Conservation (phyloP, 805 yeast genomes). For the Isabelozyma gotoi region DNA sequence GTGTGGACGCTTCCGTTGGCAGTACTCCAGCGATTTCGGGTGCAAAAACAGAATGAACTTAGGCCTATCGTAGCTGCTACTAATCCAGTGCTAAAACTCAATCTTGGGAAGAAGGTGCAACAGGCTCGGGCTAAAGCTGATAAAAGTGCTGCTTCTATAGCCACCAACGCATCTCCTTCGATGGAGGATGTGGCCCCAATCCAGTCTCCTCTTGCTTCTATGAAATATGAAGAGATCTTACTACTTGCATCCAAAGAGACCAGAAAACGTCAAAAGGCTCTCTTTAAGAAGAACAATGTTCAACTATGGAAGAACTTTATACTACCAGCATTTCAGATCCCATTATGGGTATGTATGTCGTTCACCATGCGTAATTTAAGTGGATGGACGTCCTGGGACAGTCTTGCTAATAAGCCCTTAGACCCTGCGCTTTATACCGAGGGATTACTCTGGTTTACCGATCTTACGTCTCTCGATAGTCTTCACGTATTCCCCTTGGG, state of each 20-base stretch:
- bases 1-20: conserved; percentile 77
- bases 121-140: conserved; percentile 24
- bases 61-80: conserved; percentile 73
- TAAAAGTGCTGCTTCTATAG: conserved; percentile 15
- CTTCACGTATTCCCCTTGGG: conserved; percentile 64
- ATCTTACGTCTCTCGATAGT: conserved; percentile 62
- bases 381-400: conserved; percentile 58
- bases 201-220: conserved; percentile 33
- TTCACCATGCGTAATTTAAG: conserved; percentile 72
- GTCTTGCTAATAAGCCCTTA: conserved; percentile 41
- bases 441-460: conserved; percentile 61
- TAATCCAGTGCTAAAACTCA: conserved; percentile 68
- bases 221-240: conserved; percentile 77
- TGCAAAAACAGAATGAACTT: conserved; percentile 68
- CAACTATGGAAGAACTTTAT: conserved; percentile 79
- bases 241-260: conserved; percentile 76
- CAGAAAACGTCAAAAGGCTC: conserved; percentile 65
- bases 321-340: conserved; percentile 80
- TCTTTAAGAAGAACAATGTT: conserved; percentile 67
- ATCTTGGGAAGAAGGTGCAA: conserved; percentile 50
- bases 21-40: conserved; percentile 63
- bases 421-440: conserved; percentile 52
- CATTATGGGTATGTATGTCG: conserved; percentile 81
- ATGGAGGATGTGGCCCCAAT: conserved; percentile 6
- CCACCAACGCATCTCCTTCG: not conserved